phyloP scores from a whole-genome alignment of 148 eudicot genomes.

The Rhododendron griersonianum region DNA sequence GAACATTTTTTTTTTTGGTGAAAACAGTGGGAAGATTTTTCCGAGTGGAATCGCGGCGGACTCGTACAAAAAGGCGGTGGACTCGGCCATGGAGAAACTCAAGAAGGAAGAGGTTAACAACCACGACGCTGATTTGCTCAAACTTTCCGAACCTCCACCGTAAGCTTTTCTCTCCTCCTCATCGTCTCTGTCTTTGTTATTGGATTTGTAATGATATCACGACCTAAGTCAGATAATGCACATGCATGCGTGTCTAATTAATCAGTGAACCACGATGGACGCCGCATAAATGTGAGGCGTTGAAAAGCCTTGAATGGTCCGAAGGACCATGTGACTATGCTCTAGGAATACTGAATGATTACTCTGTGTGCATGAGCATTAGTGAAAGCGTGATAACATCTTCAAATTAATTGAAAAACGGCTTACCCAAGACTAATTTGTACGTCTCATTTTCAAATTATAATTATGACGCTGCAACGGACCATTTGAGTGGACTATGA shows the following conservation, averaged over 20 bases:
- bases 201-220: neutral
- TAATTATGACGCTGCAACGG: neutral
- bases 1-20: neutral
- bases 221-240: neutral
- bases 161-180: conserved; percentile 7
- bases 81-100: conserved; percentile 63
- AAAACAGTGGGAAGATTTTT: conserved; percentile 64
- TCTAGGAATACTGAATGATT: too few relatives aligned
- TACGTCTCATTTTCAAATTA: neutral
- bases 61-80: conserved; percentile 80
- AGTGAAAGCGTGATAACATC: too few relatives aligned
- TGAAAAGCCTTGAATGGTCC: too few relatives aligned
- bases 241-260: too few relatives aligned
- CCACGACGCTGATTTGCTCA: conserved; percentile 3
- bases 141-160: conserved; percentile 29
- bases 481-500: neutral
- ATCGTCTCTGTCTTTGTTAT: neutral
- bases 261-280: too few relatives aligned
- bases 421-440: neutral
- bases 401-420: too few relatives aligned
- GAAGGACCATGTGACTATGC: too few relatives aligned
- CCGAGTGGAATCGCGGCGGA: conserved; percentile 76
- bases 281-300: too few relatives aligned
- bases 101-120: conserved; percentile 23
- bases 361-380: too few relatives aligned